A percentile compares a stretch with the other conserved stretches of the same genome.
phyloP scores from a whole-genome alignment of 345 rosid species.

The Lagerstroemia speciosa region DNA sequence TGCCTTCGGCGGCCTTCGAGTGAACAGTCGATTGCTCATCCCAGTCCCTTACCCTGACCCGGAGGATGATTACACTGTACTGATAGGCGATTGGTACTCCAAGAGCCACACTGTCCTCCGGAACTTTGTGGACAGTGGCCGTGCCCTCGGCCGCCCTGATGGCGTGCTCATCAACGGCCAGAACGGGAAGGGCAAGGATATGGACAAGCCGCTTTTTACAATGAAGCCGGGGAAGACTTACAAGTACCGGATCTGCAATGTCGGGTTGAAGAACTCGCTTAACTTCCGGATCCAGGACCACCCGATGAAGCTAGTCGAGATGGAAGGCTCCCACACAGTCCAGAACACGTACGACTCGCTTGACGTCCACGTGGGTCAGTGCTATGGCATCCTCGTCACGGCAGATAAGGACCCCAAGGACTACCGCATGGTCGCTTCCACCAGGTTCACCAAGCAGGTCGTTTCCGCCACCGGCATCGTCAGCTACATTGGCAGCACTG shows the following conservation, averaged over 20 bases:
- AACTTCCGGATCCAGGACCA: slow-evolving; percentile 17
- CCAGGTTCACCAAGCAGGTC: slow-evolving; percentile 23
- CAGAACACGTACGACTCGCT: slow-evolving; percentile 20
- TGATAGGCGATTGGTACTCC: slow-evolving; percentile 18
- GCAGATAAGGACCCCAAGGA: slow-evolving; percentile 18
- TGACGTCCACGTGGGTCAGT: slow-evolving; percentile 38
- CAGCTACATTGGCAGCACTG: slow-evolving; percentile 22
- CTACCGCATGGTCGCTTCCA: slow-evolving; percentile 36
- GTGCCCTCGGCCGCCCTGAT: slow-evolving; percentile 15
- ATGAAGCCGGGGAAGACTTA: slow-evolving; percentile 20
- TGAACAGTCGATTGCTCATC: slow-evolving; percentile 13
- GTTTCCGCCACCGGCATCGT: slow-evolving; percentile 22
- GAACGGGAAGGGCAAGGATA: slow-evolving; percentile 10
- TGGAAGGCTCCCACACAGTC: slow-evolving; percentile 34
- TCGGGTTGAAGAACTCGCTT: slow-evolving; percentile 15
- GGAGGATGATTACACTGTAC: slow-evolving; percentile 17
- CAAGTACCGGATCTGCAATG: slow-evolving; percentile 18
- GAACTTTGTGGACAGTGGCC: slow-evolving; percentile 12
- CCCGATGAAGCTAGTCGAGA: slow-evolving; percentile 26
- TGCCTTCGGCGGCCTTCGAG: slow-evolving; percentile 16
- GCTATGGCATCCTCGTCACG: slow-evolving; percentile 25
- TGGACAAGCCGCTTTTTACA: slow-evolving; percentile 13
- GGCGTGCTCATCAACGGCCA: slow-evolving; percentile 19
- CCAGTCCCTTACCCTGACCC: slow-evolving; percentile 17
- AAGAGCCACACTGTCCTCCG: slow-evolving; percentile 12